Base-by-base conservation (phyloP, 441 rosid species). In the Hura crepitans region DNA sequence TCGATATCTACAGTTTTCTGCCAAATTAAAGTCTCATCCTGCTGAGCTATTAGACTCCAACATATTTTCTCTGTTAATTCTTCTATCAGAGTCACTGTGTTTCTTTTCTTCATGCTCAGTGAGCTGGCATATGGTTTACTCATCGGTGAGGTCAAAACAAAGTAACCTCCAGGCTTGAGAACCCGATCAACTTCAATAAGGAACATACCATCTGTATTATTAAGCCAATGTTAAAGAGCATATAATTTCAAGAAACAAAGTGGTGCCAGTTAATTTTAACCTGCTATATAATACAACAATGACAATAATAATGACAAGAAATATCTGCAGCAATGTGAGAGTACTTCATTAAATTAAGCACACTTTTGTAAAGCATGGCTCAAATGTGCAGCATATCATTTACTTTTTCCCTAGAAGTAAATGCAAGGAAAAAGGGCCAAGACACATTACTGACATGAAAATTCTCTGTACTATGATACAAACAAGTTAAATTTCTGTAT, bases 21-120 rank as follows among this genome's bases (percentile, higher is more conserved):
- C 98, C 99, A 95, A 78, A 95, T 83, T 74, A 85, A 87, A 58
- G 97, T 90, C 82, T 95, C 97, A 23, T 95, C 96, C 70, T 90
- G 99, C 89, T 95, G 99, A 77, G 93, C 91, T 72, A 84, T 80
- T 46, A 88, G 80, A 78, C 82, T 87, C 99, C 99, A 95, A 61
- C 97, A 92, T 31, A 95, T 85, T 75, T 84, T 85, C 68, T 85
- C 91, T 31, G 91, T 79, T 70, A 86, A 83, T 60, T 85, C 89
- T 77, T 88, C 86, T 67, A 87, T 77, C 20, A 85, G 82, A 55
- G 84, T 77, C 72, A 81, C 71, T 69, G 79, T 75, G 76, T 80
- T 81, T 61, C 85, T 81, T 78, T 81, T 86, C 84, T 85, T 94
- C 6, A 56, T 68, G 51, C 72, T 81, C 6, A 65, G 56, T 43